Evolutionary conservation across 179 eudicot species (phyloP), one percentile per base, ranked within the genome.

Genomic region (Beta corolliflora): DNA sequence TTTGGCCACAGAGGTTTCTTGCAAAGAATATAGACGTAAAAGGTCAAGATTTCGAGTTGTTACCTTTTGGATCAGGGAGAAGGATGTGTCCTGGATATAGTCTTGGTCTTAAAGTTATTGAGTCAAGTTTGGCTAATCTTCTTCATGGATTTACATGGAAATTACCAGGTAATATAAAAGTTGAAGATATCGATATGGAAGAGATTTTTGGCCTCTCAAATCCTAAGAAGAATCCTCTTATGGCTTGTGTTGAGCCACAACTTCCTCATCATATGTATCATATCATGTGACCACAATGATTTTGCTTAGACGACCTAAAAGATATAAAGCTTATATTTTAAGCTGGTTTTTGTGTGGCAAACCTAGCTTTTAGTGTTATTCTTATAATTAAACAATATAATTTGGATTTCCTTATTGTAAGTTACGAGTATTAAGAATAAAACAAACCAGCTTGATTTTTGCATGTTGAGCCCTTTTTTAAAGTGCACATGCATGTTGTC

Each of bases 31-130:
- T 91, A 0, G 97, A 94, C 55, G 95, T 91, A 0, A 91, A 87
- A 72, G 99, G 97, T 16, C 97, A 91, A 0, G 83, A 88, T 77
- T 95, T 87, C n/a, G 93, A 92, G 84, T 48, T 95, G 7, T 63
- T 95, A 52, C 98, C 98, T 1, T 94, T 94, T 76, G 98, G 99
- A 9, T 78, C 97, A 0, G 99, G 99, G 0, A 83, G 98, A 54
- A 88, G 99, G 77, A 94, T 93, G 97, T 95, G 99, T 79, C 98
- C 99, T 0, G 99, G 97, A 0, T 93, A 93, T 65, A 86, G 84
- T 64, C 88, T 95, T 44, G 99, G 98, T 5, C 86, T 92, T 2
- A 92, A 93, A 81, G 90, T 92, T 59, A 92, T 95, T 63, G 91
- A 92, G 59, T 82, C 91, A 2, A 90, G 94, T 75, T 82, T 95